Evolutionary conservation across 1,284 basidiomycete genomes (phyloP).

Genomic region (Afroboletus lepidellus): DNA sequence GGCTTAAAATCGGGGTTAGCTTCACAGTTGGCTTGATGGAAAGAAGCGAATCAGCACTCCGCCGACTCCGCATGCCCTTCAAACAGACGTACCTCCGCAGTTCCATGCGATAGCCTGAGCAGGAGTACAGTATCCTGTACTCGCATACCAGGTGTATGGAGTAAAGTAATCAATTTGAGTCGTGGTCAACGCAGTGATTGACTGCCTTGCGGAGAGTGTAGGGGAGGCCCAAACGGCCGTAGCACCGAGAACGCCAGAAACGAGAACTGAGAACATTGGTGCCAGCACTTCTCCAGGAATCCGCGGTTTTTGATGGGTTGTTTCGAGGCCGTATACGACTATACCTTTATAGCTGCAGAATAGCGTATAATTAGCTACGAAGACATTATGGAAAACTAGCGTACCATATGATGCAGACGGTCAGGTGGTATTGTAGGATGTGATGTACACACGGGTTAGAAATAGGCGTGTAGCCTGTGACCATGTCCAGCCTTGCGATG

Average conservation of each 20-base stretch:
- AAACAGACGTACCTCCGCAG: conserved; percentile 52
- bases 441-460: no score
- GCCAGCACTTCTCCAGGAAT: not conserved
- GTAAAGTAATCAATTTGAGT: conserved; percentile 48
- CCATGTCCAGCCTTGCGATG: no score
- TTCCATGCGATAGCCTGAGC: conserved; percentile 49
- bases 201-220: conserved; percentile 28
- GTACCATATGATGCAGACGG: no score
- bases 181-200: conserved; percentile 42
- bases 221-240: conserved; percentile 25
- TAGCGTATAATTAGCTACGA: no score
- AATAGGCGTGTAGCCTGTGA: no score
- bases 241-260: conserved; percentile 16
- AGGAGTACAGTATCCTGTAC: conserved; percentile 54
- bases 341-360: no score
- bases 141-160: conserved; percentile 57
- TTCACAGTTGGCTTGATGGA: conserved; percentile 47
- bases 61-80: not conserved
- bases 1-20: conserved; percentile 57
- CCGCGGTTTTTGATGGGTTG: not conserved
- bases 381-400: no score
- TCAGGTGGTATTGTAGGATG: no score
- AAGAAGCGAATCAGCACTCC: not conserved
- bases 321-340: no score
- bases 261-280: conserved; percentile 21